Conservation (phyloP, 2,329 filamentous ascomycete genomes). For the Kalmusia sp. region DNA sequence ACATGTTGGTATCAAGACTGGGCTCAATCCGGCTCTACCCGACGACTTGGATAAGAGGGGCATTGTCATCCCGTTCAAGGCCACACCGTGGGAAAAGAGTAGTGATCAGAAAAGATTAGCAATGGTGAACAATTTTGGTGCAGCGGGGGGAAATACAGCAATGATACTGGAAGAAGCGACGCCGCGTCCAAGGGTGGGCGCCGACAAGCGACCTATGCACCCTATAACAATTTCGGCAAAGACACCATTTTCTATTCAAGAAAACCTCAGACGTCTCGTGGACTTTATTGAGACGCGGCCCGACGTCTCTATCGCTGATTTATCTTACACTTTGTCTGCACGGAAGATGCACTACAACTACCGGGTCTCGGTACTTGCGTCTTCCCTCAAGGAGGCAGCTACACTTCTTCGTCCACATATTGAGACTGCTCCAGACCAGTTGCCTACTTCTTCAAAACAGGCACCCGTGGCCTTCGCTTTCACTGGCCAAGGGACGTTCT, state of each 20-base stretch:
- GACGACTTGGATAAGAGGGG: constrained; percentile 60
- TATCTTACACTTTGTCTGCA: constrained; percentile 30
- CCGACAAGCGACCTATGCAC: constrained; percentile 20
- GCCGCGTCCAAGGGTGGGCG: neutral
- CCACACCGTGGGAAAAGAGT: constrained; percentile 23
- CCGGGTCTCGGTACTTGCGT: constrained; percentile 2
- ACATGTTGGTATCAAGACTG: constrained; percentile 70
- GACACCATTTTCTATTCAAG: neutral
- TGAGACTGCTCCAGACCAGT: neutral
- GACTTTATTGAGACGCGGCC: constrained; percentile 13
- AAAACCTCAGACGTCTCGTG: constrained; percentile 16
- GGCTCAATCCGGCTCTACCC: constrained; percentile 67
- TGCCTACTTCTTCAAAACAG: constrained; percentile 50
- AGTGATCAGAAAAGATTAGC: constrained; percentile 53
- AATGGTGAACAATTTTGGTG: constrained; percentile 51
- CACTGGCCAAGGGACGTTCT: constrained; percentile 44
- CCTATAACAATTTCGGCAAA: constrained; percentile 21
- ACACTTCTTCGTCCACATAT: neutral
- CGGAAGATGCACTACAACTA: constrained; percentile 23
- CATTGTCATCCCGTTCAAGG: constrained; percentile 62
- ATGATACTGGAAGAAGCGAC: constrained; percentile 14
- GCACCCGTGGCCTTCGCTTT: constrained; percentile 41
- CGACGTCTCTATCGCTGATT: constrained; percentile 2
- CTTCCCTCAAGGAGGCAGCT: constrained; percentile 13
- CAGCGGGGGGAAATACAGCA: constrained; percentile 69